Evolutionary conservation across 352 stramenopile species (phyloP).

Genomic region (Thalassiosira mediterranea): DNA sequence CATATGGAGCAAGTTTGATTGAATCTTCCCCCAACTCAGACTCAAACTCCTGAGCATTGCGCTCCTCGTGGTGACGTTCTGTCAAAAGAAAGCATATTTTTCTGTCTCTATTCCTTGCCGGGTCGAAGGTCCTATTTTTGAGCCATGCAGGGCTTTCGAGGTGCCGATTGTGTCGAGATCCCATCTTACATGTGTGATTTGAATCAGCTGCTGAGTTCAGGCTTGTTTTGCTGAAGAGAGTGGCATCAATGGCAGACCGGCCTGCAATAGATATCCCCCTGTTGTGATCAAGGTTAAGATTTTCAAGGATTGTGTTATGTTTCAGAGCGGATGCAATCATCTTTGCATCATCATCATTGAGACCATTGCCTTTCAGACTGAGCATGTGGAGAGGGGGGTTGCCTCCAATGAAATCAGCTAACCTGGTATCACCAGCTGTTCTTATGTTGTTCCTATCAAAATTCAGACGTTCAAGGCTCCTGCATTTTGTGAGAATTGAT

Average conservation of each 20-base stretch:
- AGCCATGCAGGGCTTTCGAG: no score
- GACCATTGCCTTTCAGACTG: conserved; percentile 16
- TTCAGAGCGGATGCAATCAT: conserved; percentile 18
- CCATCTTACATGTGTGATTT: conserved; percentile 13
- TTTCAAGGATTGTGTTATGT: conserved; percentile 21
- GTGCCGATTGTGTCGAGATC: background rate
- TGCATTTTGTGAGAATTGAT: background rate
- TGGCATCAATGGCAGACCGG: background rate
- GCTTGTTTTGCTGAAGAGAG: background rate
- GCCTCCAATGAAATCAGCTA: conserved; percentile 24
- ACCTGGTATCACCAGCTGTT: conserved; percentile 8
- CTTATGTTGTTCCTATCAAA: conserved; percentile 5
- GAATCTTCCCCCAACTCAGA: background rate
- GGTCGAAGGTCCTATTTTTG: background rate
- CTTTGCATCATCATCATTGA: conserved; percentile 32
- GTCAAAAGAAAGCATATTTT: background rate
- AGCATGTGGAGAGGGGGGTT: conserved; percentile 16
- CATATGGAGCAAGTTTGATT: background rate
- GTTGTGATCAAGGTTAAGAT: conserved; percentile 16
- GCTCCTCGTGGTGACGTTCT: background rate
- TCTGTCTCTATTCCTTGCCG: background rate
- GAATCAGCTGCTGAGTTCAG: conserved; percentile 4
- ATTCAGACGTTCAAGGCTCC: background rate
- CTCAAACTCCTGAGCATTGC: background rate
- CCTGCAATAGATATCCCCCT: conserved; percentile 8